Evolutionary conservation across 2,329 filamentous ascomycete species (phyloP), one percentile per base, ranked within the genome.

Genomic region (Fusarium scirpi): DNA sequence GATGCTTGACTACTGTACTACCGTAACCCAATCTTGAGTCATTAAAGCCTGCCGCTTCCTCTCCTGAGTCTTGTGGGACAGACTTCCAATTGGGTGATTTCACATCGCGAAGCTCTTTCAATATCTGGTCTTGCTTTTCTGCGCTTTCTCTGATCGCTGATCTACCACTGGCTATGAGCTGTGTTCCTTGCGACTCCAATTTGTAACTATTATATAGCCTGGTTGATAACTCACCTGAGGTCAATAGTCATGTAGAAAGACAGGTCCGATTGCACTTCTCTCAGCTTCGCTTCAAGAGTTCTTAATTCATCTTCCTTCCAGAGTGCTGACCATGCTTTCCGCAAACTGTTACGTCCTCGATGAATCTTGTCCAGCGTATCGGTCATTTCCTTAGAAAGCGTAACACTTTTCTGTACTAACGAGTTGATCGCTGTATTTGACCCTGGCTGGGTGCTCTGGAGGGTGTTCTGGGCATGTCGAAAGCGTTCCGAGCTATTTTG

Each of bases 271-370:
- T 53, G 64, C 6, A 65, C 41, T 4, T 58, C n/a, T 3, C 30
- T 48, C 32, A 65, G 5, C 8, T 7, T 29, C 16, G 4, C 11
- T 16, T 66, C 45, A 0, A 67, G 56, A 13, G 2, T 8, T 9
- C 49, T 52, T 1, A 67, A 24, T 13, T n/a, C 40, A 2, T 62
- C 57, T 13, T 67, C 57, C 15, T 62, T 57, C 62, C 52, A 53
- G 0, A 62, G 6, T 2, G 43, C 32, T 10, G 54, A 10, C 54
- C 62, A 65, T 1, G 63, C 25, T 20, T 67, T 67, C 1, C 3
- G 45, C 41, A 55, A 24, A 6, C 34, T 27, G 18, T 30, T 64
- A 3, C 51, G 29, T 22, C 40, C 44, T 1, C 22, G 32, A 1
- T 41, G 46, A 1, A 45, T 45, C 16, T 55, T 44, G 1, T 55